These are phyloP conservation scores for Verticillium nubilum DNA, from an alignment of 2,329 filamentous ascomycete species.

Conservation along the genomic window DNA sequence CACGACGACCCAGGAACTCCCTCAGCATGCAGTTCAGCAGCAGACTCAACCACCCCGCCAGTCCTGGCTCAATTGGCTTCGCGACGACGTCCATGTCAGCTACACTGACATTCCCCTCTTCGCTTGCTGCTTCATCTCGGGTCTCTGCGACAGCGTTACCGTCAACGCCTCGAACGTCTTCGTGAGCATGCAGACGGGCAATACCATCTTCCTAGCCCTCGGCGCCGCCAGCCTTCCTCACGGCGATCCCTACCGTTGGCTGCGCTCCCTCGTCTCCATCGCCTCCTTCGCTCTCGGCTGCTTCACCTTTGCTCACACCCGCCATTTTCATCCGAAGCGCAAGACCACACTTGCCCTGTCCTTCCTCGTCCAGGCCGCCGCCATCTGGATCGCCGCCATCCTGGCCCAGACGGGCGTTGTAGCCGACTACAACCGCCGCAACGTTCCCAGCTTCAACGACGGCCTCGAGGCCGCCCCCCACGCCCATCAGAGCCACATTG, in stretches of 20 bases:
- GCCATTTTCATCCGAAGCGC: slow-evolving; percentile 27
- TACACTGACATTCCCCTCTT: slow-evolving; percentile 31
- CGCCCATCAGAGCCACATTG: slow-evolving; percentile 27
- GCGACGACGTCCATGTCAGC: slow-evolving; percentile 11
- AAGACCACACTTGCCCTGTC: slow-evolving; percentile 38
- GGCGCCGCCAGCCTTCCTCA: slow-evolving; percentile 47
- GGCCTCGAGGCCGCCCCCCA: background rate
- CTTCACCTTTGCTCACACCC: slow-evolving; percentile 34
- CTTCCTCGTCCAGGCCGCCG: slow-evolving; percentile 45
- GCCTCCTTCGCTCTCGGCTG: slow-evolving; percentile 48
- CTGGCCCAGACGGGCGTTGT: slow-evolving; percentile 42
- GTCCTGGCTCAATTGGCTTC: slow-evolving; percentile 8
- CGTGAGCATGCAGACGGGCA: slow-evolving; percentile 43
- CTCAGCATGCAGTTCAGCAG: background rate
- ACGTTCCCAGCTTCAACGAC: slow-evolving; percentile 10
- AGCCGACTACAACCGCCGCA: slow-evolving; percentile 30
- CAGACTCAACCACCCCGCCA: slow-evolving; percentile 1
- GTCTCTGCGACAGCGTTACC: slow-evolving; percentile 32
- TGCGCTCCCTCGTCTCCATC: slow-evolving; percentile 48
- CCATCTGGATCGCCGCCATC: slow-evolving; percentile 47
- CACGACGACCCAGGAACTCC: background rate
- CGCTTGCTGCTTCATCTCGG: slow-evolving; percentile 30
- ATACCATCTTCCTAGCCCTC: slow-evolving; percentile 59
- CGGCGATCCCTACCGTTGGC: slow-evolving; percentile 45
- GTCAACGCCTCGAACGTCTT: slow-evolving; percentile 33